These are phyloP conservation scores for Ceratocystis harringtonii DNA, from an alignment of 2,329 filamentous ascomycete genomes.

Conservation along the genomic window DNA sequence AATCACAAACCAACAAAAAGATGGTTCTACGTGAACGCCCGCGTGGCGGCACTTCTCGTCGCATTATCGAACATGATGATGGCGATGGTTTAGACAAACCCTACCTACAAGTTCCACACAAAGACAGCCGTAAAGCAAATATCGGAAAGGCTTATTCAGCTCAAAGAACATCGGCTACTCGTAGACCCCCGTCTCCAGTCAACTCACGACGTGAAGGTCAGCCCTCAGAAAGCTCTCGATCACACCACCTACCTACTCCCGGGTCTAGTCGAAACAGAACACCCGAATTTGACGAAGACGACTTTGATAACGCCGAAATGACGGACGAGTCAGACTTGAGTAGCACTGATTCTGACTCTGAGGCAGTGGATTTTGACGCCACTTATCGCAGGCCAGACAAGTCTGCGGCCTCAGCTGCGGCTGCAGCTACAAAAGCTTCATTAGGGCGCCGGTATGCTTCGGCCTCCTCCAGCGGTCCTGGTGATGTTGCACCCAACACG, in stretches of 20 bases:
- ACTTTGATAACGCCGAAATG: constrained; percentile 8
- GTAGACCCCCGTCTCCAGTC: constrained; percentile 12
- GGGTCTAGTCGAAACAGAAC: constrained; percentile 14
- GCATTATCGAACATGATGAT: constrained; percentile 9
- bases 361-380: not conserved
- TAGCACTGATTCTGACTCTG: not conserved
- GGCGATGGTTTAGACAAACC: constrained; percentile 1
- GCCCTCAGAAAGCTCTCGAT: constrained; percentile 13
- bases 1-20: not conserved
- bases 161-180: not conserved
- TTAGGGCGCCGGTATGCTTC: not conserved
- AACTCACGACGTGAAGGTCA: constrained; percentile 10
- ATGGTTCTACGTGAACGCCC: constrained; percentile 1
- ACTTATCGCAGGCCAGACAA: not conserved
- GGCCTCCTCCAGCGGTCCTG: not conserved
- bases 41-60: constrained; percentile 6
- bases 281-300: constrained; percentile 10
- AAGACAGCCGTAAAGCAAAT: not conserved
- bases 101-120: constrained; percentile 3
- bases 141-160: not conserved
- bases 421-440: not conserved
- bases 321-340: constrained; percentile 8
- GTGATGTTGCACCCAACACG: not conserved
- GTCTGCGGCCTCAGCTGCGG: not conserved
- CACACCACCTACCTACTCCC: constrained; percentile 13